Evolutionary conservation across 257 asterid species (phyloP).

Genomic region (Scutellaria barbata): DNA sequence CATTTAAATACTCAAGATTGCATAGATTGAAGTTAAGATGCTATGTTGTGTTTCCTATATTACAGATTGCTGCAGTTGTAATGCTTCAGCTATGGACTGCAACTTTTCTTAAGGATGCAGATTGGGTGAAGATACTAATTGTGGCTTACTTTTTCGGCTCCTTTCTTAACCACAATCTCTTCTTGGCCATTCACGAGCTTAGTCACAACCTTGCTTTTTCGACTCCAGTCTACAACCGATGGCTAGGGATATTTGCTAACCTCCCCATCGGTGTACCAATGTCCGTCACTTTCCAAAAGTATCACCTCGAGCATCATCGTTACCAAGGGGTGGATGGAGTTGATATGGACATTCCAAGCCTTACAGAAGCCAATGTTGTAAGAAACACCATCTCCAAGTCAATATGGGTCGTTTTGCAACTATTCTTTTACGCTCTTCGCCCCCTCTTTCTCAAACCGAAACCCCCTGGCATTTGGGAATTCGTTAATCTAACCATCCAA

Average conservation of each 20-base stretch:
- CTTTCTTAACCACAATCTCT: conserved; percentile 93
- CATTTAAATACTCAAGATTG: no score
- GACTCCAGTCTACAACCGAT: conserved; percentile 77
- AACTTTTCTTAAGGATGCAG: conserved; percentile 56
- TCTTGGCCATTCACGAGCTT: conserved; percentile 91
- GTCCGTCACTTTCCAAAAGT: conserved; percentile 97
- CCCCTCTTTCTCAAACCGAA: conserved; percentile 92
- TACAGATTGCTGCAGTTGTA: conserved; percentile 78
- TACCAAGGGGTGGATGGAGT: conserved; percentile 93
- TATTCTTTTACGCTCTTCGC: conserved; percentile 86
- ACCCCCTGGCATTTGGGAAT: conserved; percentile 96
- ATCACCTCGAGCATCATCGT: conserved; percentile 96
- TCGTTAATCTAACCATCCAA: conserved; percentile 64
- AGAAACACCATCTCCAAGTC: conserved; percentile 61
- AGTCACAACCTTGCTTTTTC: conserved; percentile 96
- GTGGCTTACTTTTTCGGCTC: conserved; percentile 88
- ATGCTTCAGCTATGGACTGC: conserved; percentile 92
- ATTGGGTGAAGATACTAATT: conserved; percentile 71
- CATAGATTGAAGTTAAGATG: no score
- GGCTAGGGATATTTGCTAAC: conserved; percentile 93
- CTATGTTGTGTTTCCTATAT: background rate
- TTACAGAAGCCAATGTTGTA: conserved; percentile 62
- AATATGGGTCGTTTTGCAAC: conserved; percentile 80
- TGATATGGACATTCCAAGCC: conserved; percentile 89
- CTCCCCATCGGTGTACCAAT: conserved; percentile 94